phyloP scores from a whole-genome alignment of 495 filamentous ascomycete species.

The Aspergillus haitiensis region DNA sequence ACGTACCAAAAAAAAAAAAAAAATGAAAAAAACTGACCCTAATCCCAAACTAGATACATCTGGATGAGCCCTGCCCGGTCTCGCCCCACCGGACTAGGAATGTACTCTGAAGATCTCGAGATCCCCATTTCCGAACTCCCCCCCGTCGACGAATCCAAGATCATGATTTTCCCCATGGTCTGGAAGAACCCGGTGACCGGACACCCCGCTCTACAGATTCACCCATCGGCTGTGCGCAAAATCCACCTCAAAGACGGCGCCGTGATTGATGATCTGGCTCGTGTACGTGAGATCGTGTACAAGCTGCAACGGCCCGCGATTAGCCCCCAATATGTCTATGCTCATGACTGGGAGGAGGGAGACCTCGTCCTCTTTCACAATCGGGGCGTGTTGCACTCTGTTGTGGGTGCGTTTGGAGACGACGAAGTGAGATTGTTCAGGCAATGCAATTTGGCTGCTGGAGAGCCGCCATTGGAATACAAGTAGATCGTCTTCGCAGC shows the following conservation, averaged over 20 bases:
- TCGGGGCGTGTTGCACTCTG: slow-evolving; percentile 67
- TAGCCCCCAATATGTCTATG: slow-evolving; percentile 63
- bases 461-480: slow-evolving; percentile 23
- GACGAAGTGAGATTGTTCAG: slow-evolving; percentile 71
- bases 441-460: slow-evolving; percentile 71
- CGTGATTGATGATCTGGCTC: slow-evolving; percentile 61
- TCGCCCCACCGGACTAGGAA: slow-evolving; percentile 63
- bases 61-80: slow-evolving; percentile 70
- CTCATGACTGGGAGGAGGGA: slow-evolving; percentile 73
- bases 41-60: slow-evolving; percentile 48
- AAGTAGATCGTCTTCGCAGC: too few relatives aligned
- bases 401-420: slow-evolving; percentile 69
- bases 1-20: background rate
- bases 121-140: slow-evolving; percentile 58
- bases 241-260: slow-evolving; percentile 63
- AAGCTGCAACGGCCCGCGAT: slow-evolving; percentile 70
- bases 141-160: slow-evolving; percentile 51
- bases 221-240: slow-evolving; percentile 64
- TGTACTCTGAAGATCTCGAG: slow-evolving; percentile 62
- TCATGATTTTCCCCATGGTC: slow-evolving; percentile 44
- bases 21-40: background rate
- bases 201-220: slow-evolving; percentile 66
- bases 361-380: slow-evolving; percentile 75
- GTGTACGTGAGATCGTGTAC: slow-evolving; percentile 67
- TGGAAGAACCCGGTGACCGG: slow-evolving; percentile 73